A percentile compares a stretch with the other conserved stretches of the same genome.
Conservation (phyloP, 2,329 filamentous ascomycete species). For the Emericellopsis atlantica region DNA sequence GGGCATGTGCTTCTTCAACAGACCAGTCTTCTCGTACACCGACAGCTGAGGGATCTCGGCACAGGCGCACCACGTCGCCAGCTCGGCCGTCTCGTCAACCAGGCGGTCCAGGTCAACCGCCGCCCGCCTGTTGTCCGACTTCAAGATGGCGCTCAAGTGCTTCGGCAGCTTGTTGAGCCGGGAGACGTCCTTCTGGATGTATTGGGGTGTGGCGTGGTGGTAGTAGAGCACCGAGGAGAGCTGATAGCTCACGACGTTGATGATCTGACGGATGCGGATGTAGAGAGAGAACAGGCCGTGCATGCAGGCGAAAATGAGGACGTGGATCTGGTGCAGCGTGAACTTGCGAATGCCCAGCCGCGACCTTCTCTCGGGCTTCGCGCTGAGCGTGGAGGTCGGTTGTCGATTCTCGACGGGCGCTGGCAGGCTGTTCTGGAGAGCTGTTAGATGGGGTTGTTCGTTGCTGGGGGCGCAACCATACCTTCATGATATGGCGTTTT, state of each 20-base stretch:
- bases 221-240: slow-evolving; percentile 78
- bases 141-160: slow-evolving; percentile 79
- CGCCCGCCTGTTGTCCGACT: slow-evolving; percentile 56
- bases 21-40: slow-evolving; percentile 86
- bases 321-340: slow-evolving; percentile 48
- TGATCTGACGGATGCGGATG: slow-evolving; percentile 67
- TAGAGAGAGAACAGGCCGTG: slow-evolving; percentile 82
- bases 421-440: slow-evolving; percentile 20
- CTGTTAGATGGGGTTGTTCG: not conserved
- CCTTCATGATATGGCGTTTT: slow-evolving; percentile 21
- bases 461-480: slow-evolving; percentile 7
- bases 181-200: slow-evolving; percentile 79
- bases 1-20: slow-evolving; percentile 82
- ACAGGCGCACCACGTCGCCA: slow-evolving; percentile 86
- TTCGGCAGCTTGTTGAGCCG: slow-evolving; percentile 62
- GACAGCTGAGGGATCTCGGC: slow-evolving; percentile 80
- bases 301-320: slow-evolving; percentile 55
- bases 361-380: slow-evolving; percentile 18
- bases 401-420: slow-evolving; percentile 16
- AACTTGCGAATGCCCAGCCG: slow-evolving; percentile 48
- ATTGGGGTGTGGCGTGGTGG: slow-evolving; percentile 88
- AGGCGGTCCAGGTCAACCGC: slow-evolving; percentile 68
- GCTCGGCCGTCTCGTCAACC: slow-evolving; percentile 81
- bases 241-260: slow-evolving; percentile 66
- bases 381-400: slow-evolving; percentile 8